Percentiles rank a stretch among this genome's conserved stretches.
Evolutionary conservation across 1,284 basidiomycete genomes (phyloP).

Genomic region (Trametes pubescens): DNA sequence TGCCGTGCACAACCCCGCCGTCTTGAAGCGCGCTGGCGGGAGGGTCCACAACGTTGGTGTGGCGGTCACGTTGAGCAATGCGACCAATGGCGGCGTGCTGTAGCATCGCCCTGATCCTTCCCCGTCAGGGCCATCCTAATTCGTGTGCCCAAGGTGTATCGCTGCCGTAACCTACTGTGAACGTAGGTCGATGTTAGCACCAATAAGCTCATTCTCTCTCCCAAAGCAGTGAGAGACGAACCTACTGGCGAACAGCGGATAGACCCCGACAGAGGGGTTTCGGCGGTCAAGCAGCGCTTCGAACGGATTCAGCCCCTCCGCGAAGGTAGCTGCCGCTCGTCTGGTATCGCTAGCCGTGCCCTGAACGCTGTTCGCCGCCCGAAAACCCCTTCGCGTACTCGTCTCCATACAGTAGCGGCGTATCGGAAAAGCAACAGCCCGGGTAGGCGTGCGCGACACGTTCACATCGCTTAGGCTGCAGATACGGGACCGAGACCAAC

Average conservation of each 20-base stretch:
- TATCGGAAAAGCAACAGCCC: slow-evolving; percentile 4
- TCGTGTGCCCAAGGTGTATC: slow-evolving; percentile 2
- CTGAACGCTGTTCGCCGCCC: neutral
- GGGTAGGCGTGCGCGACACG: neutral
- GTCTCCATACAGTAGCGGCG: neutral
- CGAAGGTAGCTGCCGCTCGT: neutral
- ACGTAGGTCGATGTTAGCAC: neutral
- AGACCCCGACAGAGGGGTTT: neutral
- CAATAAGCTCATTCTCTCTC: neutral
- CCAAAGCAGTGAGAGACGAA: slow-evolving; percentile 16
- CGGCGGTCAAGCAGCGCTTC: neutral
- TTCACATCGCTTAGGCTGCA: slow-evolving; percentile 11
- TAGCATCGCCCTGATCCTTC: neutral
- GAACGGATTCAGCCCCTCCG: neutral
- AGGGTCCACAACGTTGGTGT: slow-evolving; percentile 24
- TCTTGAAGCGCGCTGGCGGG: slow-evolving; percentile 3
- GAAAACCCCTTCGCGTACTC: neutral
- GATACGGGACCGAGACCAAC: slow-evolving; percentile 10
- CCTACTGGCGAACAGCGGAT: slow-evolving; percentile 4
- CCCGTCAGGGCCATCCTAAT: slow-evolving; percentile 1
- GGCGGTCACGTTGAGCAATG: slow-evolving; percentile 2
- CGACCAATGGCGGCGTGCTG: slow-evolving; percentile 10
- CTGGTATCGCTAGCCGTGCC: neutral
- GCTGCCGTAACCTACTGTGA: slow-evolving; percentile 22
- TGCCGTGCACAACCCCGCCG: slow-evolving; percentile 3